Evolutionary conservation across 2,329 filamentous ascomycete species (phyloP), one percentile per base, ranked within the genome.

Genomic region (Sporothrix brunneoviolacea): DNA sequence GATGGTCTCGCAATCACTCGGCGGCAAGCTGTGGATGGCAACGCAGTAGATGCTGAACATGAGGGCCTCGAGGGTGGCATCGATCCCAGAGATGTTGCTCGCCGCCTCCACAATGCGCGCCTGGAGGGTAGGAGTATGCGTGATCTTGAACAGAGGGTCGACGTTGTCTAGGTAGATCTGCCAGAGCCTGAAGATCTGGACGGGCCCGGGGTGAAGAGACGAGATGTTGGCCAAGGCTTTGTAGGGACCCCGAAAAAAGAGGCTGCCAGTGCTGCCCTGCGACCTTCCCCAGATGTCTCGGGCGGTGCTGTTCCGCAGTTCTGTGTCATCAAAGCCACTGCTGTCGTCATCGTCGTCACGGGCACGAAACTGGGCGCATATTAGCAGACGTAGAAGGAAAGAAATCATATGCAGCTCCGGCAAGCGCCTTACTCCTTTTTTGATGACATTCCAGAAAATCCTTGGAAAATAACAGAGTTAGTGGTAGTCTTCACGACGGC

Each of bases 111-210:
- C 68, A 5, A 83, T 71, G 3, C 68, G 70, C 1, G 59, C 56
- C 54, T 83, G 79, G 0, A 82, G 58, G 2, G 62, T 79, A 0
- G 79, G 78, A 0, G 72, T 70, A 56, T 83, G 80, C 0, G 76
- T 75, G 32, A 82, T 67, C 47, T 80, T 82, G n/a, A 82, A 62
- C 3, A 83, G 55, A 0, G 79, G 79, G 54, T 83, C 70, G 45
- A 82, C 72, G 36, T 80, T 79, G 24, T 80, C 71, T 0, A 82
- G 62, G 54, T 77, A 83, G 0, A 73, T 63, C 58, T 82, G 77
- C 78, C 80, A 83, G 1, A 78, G 62, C 21, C 65, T 60, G 51
- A 77, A 73, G 7, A 76, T 71, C 0, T 72, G 65, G 1, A 67
- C 64, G 0, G 68, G 66, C 0, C 67, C 59, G 0, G 74, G 73